phyloP scores from a whole-genome alignment of 306 rosid genomes.

The Chamaecrista fasciculata region DNA sequence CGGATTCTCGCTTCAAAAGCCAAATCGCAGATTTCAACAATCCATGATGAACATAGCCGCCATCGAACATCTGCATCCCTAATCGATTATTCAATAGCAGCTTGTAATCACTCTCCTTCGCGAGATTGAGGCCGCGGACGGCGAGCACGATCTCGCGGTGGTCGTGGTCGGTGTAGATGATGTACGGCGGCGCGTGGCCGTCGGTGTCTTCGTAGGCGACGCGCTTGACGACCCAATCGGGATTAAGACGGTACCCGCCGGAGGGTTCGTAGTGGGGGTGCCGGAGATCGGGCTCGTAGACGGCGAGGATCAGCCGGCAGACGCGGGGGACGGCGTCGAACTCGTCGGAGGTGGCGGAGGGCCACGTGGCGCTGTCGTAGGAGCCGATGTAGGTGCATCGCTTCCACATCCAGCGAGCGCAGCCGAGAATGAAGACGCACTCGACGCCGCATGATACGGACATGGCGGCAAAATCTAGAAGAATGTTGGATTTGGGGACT shows the following conservation, averaged over 20 bases:
- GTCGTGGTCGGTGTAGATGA: conserved; percentile 71
- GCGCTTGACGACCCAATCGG: conserved; percentile 62
- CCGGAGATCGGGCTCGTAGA: conserved; percentile 73
- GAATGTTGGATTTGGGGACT: not conserved
- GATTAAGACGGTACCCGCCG: conserved; percentile 58
- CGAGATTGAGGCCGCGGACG: conserved; percentile 73
- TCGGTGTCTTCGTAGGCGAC: conserved; percentile 56
- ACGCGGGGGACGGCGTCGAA: conserved; percentile 71
- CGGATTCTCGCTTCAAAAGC: conserved; percentile 73
- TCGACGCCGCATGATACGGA: conserved; percentile 74
- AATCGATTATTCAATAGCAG: conserved; percentile 55
- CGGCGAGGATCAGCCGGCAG: conserved; percentile 80
- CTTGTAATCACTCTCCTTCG: conserved; percentile 73
- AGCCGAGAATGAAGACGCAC: conserved; percentile 68
- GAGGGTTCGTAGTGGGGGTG: conserved; percentile 36
- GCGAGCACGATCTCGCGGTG: conserved; percentile 73
- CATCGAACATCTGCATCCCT: conserved; percentile 88
- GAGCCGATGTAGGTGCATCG: conserved; percentile 88
- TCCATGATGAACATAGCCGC: conserved; percentile 85
- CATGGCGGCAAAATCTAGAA: conserved; percentile 34
- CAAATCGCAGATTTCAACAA: conserved; percentile 77
- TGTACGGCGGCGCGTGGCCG: conserved; percentile 75
- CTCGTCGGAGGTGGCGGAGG: conserved; percentile 61
- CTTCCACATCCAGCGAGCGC: conserved; percentile 86
- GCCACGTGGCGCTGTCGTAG: conserved; percentile 83